Evolutionary conservation across 139 green algal species (phyloP), one percentile per base, ranked within the genome.

Genomic region (Dunaliella primolecta): DNA sequence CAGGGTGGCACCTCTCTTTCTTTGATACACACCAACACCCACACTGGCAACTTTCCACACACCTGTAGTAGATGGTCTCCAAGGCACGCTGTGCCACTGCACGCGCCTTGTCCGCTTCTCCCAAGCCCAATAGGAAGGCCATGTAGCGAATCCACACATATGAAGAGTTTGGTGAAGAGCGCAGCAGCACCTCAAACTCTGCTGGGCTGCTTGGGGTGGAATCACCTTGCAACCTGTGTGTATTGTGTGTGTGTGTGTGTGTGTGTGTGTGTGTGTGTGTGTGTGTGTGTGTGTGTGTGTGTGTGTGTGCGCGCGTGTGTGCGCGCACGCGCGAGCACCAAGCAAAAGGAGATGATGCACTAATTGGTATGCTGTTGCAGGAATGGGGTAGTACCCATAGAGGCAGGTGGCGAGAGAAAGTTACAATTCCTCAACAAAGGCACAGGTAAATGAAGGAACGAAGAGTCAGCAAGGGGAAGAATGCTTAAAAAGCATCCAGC

Each of bases 121-220:
- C 94, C 78, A 97, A 88, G 21, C 82, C 88, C 32, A 99, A 90
- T n/a, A 95, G 89, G 89, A 94, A 95, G 1, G 97, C 96, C 92
- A 99, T 98, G 94, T 96, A 99, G 3, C 78, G 92, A 70, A 99
- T 96, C 97, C 97, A 99, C 30, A 96, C 78, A 75, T 93, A 98
- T 56, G 86, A 94, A 85, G 81, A 93, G 90, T 95, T 95, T 35
- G 97, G 96, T 0, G 89, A 93, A 0, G 90, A 86, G 84, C 98
- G 79, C 84, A 96, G 55, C 34, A 96, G 88, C 84, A 88, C 88
- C 91, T 99, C 97, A 86, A 93, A 99, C 11, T 97, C 96, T 0
- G 84, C 86, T 0, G 64, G 84, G 25, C 36, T 96, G 75, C 90
- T 86, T 1, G 97, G 97, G 15, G 89, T 83, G 1, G 36, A 37